Conservation (phyloP, 208 protist genomes). For the Crithidia fasciculata region DNA sequence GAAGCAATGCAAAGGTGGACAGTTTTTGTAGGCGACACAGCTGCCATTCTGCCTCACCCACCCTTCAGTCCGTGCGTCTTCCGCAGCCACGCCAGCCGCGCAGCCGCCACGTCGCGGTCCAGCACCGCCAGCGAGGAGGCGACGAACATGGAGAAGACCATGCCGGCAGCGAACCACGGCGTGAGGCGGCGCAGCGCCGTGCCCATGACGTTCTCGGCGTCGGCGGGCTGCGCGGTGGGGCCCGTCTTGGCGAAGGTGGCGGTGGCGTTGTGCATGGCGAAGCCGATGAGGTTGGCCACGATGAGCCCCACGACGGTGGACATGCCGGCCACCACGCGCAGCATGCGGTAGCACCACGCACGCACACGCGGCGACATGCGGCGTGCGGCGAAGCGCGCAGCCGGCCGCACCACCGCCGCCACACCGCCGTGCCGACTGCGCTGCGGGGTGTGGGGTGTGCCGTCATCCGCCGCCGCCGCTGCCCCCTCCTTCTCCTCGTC, state of each 20-base stretch:
- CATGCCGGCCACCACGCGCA: conserved; percentile 39
- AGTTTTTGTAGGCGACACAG: background rate
- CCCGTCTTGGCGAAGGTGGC: background rate
- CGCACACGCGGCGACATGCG: conserved; percentile 16
- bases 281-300: conserved; percentile 59
- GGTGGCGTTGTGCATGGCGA: conserved; percentile 19
- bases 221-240: background rate
- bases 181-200: background rate
- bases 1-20: too few relatives aligned
- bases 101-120: conserved; percentile 12
- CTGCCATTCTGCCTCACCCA: background rate
- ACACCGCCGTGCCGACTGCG: background rate
- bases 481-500: background rate
- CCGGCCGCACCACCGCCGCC: conserved; percentile 11
- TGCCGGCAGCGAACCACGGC: background rate
- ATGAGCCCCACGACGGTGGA: conserved; percentile 49
- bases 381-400: conserved; percentile 15
- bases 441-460: background rate
- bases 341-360: conserved; percentile 16
- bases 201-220: background rate
- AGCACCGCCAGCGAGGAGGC: conserved; percentile 11
- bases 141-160: conserved; percentile 6
- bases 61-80: background rate
- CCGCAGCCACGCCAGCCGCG: background rate
- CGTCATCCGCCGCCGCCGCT: background rate